Percentiles rank a stretch among this genome's conserved stretches.
Evolutionary conservation across 176 grass and related monocot genomes (phyloP).

Genomic region (Cymbopogon citratus): DNA sequence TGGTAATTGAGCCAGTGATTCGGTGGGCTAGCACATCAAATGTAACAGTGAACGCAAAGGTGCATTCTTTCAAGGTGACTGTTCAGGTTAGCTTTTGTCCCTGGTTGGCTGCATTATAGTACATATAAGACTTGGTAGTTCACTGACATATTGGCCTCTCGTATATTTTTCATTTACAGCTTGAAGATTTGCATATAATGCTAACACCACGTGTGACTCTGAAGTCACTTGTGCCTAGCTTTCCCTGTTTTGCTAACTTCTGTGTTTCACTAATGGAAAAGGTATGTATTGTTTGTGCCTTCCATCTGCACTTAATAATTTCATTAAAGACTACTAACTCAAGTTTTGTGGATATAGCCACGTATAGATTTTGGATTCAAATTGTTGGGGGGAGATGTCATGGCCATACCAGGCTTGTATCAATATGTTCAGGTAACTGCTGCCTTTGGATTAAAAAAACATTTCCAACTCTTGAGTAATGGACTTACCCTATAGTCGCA

Average conservation of each 20-base stretch:
- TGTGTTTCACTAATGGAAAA: slow-evolving; percentile 82
- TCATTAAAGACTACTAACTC: slow-evolving; percentile 20
- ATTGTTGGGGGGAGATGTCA: slow-evolving; percentile 83
- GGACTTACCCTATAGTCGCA: not conserved
- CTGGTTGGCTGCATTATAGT: not conserved
- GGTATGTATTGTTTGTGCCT: slow-evolving; percentile 32
- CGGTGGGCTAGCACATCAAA: slow-evolving; percentile 76
- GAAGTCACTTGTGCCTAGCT: slow-evolving; percentile 93
- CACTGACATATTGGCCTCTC: not conserved
- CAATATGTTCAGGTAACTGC: slow-evolving; percentile 64
- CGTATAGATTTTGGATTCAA: slow-evolving; percentile 77
- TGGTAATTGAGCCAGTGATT: slow-evolving; percentile 83
- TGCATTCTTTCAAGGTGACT: slow-evolving; percentile 52
- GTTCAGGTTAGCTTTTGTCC: slow-evolving; percentile 51
- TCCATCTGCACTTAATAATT: not conserved
- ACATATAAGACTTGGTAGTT: not conserved
- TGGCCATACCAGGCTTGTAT: slow-evolving; percentile 83
- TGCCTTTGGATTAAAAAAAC: not conserved
- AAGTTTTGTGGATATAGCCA: slow-evolving; percentile 46
- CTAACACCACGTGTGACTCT: slow-evolving; percentile 71
- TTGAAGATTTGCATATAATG: slow-evolving; percentile 66
- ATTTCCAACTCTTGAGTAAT: not conserved
- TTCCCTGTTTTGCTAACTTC: slow-evolving; percentile 78
- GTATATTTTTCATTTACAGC: slow-evolving; percentile 40
- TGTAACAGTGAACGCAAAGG: slow-evolving; percentile 48